Evolutionary conservation across 768 basidiomycete species (phyloP).

Genomic region (Antrodiella citrinella): DNA sequence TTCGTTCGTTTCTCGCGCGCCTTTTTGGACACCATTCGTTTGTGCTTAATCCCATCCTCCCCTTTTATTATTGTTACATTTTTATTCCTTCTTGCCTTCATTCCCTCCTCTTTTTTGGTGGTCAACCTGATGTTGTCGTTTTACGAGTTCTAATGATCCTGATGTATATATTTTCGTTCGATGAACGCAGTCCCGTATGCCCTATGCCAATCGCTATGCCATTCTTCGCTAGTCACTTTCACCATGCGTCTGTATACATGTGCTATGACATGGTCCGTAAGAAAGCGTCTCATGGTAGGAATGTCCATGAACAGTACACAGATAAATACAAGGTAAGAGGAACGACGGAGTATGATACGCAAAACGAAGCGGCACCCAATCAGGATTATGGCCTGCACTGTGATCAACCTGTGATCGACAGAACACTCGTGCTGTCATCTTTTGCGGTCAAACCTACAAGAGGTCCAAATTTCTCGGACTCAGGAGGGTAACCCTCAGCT

Average conservation of each 20-base stretch:
- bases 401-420: too few relatives aligned
- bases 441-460: too few relatives aligned
- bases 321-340: too few relatives aligned
- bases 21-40: neutral
- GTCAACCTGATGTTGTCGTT: neutral
- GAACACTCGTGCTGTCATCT: too few relatives aligned
- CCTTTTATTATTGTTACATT: neutral
- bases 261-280: too few relatives aligned
- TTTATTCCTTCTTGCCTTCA: neutral
- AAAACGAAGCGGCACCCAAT: too few relatives aligned
- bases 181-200: neutral
- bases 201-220: neutral
- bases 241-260: neutral
- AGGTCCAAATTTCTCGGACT: neutral
- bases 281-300: too few relatives aligned
- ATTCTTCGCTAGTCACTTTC: neutral
- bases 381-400: too few relatives aligned
- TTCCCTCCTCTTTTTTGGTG: conserved; percentile 1
- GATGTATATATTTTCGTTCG: conserved; percentile 13
- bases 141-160: conserved; percentile 18
- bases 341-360: too few relatives aligned
- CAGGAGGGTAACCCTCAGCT: neutral
- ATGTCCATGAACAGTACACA: too few relatives aligned
- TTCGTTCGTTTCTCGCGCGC: neutral
- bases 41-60: neutral